Evolutionary conservation across 257 asterid species (phyloP).

Genomic region (Verbena officinalis): DNA sequence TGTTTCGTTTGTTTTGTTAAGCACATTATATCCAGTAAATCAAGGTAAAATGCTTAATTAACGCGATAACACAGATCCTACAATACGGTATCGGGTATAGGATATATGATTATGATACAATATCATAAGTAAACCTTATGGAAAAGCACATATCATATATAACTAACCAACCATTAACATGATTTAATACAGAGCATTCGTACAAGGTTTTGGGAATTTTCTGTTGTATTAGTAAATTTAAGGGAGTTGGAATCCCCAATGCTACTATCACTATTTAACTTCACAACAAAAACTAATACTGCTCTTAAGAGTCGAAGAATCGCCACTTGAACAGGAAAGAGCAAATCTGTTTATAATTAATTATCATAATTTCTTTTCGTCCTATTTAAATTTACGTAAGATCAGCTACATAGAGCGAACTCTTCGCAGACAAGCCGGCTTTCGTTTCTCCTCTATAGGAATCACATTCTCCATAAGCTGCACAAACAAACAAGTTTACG

Average conservation of each 20-base stretch:
- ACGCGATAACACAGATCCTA: too few relatives aligned
- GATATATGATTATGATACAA: too few relatives aligned
- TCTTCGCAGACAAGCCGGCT: constrained; percentile 56
- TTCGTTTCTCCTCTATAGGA: constrained; percentile 75
- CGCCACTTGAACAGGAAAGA: background rate
- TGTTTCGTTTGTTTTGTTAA: too few relatives aligned
- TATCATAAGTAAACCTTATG: too few relatives aligned
- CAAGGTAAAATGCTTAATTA: too few relatives aligned
- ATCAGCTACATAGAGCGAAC: constrained; percentile 60
- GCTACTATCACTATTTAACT: constrained; percentile 26
- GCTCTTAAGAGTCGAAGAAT: constrained; percentile 15
- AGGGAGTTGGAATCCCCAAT: constrained; percentile 10
- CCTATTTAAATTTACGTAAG: constrained; percentile 23
- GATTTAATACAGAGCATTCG: constrained; percentile 2
- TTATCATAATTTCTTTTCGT: constrained; percentile 2
- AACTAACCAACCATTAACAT: background rate
- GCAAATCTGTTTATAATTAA: background rate
- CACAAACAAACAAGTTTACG: constrained; percentile 21
- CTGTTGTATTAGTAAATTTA: constrained; percentile 8
- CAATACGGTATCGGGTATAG: too few relatives aligned
- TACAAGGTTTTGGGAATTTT: background rate
- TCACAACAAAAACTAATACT: constrained; percentile 22
- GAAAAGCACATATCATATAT: background rate
- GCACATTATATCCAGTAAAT: too few relatives aligned
- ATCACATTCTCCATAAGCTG: constrained; percentile 86